Evolutionary conservation across 2,329 filamentous ascomycete genomes (phyloP).

Genomic region (Clonostachys rosea): DNA sequence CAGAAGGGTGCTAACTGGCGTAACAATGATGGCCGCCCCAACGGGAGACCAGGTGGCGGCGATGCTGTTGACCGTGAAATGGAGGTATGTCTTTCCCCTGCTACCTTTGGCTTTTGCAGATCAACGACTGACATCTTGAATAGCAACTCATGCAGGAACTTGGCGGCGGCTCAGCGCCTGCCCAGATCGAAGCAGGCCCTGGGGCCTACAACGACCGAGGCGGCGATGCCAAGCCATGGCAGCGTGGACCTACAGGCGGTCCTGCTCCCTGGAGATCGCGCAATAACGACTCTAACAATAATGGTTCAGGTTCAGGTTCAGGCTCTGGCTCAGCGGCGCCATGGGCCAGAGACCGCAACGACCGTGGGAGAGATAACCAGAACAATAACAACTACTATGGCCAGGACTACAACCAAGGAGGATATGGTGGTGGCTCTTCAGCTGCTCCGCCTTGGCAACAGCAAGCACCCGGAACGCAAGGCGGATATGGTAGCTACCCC

Average conservation of each 20-base stretch:
- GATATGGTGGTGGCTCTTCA: slow-evolving; percentile 15
- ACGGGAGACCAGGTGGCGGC: slow-evolving; percentile 66
- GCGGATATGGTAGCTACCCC: slow-evolving; percentile 51
- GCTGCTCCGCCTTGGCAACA: slow-evolving; percentile 42
- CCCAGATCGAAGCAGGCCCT: slow-evolving; percentile 83
- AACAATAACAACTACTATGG: slow-evolving; percentile 16
- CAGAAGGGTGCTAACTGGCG: slow-evolving; percentile 90
- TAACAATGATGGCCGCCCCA: slow-evolving; percentile 62
- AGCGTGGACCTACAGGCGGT: slow-evolving; percentile 77
- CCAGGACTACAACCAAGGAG: slow-evolving; percentile 9
- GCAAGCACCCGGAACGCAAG: slow-evolving; percentile 35
- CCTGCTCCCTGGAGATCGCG: slow-evolving; percentile 74
- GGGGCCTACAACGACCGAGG: slow-evolving; percentile 49
- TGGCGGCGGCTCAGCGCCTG: slow-evolving; percentile 69
- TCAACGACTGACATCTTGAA: slow-evolving; percentile 29
- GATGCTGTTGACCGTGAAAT: slow-evolving; percentile 92
- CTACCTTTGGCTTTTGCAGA: neutral
- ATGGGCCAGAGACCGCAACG: slow-evolving; percentile 55
- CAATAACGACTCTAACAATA: slow-evolving; percentile 43
- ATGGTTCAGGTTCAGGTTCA: slow-evolving; percentile 5
- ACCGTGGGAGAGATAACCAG: slow-evolving; percentile 34
- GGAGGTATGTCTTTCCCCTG: slow-evolving; percentile 61
- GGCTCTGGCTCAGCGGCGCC: slow-evolving; percentile 39
- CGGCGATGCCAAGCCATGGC: slow-evolving; percentile 74
- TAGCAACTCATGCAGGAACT: slow-evolving; percentile 98